Evolutionary conservation across 768 basidiomycete species (phyloP), one percentile per base, ranked within the genome.

Genomic region (Rhizopogon roseolus): DNA sequence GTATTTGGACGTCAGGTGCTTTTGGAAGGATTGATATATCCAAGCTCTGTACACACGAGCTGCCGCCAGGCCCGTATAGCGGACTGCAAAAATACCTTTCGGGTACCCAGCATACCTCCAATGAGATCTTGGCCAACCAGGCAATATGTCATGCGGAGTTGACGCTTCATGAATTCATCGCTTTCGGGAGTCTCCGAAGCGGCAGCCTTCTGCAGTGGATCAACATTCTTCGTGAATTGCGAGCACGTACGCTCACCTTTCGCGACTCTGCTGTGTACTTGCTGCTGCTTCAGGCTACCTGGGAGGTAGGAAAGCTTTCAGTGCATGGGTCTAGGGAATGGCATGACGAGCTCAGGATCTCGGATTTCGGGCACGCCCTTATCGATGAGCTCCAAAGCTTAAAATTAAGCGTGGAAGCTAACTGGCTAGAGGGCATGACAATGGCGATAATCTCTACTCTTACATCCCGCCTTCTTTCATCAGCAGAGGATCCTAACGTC

Each of bases 121-220:
- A 81, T 39, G 54, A 63, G 17, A 56, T 75, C 48, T 54, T 82
- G 14, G 73, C 74, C 59, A 57, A 63, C n/a, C 80, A 81, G 56
- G 58, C 62, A 1, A 56, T 65, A 7, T 78, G 75, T 50, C 72
- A 74, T 1, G 40, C 54, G 17, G 63, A 70, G 14, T 62, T 80
- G 16, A 67, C 54, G 27, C 50, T 76, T 6, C 76, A 79, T 37
- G 77, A 80, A 50, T 72, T 66, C 36, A 64, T 71, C 28, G 68
- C 71, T 0, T 79, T 76, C 53, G 71, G 69, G 6, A 61, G 63
- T 43, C 61, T 80, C 28, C 73, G 79, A 11, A 67, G 71, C n/a
- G 76, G 79, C 5, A 51, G 62, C 1, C 61, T 57, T 6, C 54
- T 80, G 1, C 79, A 80, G 45, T 79, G 77, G 78, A 58, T 71